Base-by-base conservation (phyloP, 176 grass and related monocot species). In the Tillandsia leiboldiana region DNA sequence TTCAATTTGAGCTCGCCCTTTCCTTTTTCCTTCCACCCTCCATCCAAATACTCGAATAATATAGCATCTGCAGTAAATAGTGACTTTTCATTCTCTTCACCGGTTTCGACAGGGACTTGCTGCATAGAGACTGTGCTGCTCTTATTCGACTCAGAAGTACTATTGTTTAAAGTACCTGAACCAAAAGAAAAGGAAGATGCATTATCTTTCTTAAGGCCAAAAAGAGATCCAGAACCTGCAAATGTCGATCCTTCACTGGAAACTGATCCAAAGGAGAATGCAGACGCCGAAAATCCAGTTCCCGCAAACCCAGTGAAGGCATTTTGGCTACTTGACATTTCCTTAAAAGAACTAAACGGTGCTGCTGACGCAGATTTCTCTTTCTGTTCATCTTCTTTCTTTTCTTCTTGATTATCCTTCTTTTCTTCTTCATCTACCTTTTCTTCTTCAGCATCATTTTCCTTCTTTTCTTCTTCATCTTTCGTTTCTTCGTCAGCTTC, bases 21-120 rank as follows among this genome's bases (percentile, higher is more conserved):
- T 68, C 95, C 95, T 85, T 90, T 90, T 81, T 99, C 95, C 65
- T 99, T 99, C 95, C 95, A 99, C 49, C 87, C 90, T 12, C 95
- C 82, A 14, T 90, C 79, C 1, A 99, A 69, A 74, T 88, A 99
- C 73, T 99, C 95, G 26, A 90, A 99, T 61, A 99, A 70, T 17
- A 91, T 78, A 12, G 90, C 88, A 76, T 93, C 95, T 51, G 82
- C 86, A 64, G 72, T 82, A 27, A 99, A 99, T 26, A 90, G 49
- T 0, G 87, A 76, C 72, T 73, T 73, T 70, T 99, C 95, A 15
- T 94, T 90, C 70, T 99, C 95, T 87, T 99, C 95, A n/a, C 95
- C 94, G 3, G 94, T 93, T 80, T 99, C 94, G 50, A 99, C 66
- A 65, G 89, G 87, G 11, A 86, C 84, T 77, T 93, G 84, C 77